Percentiles rank a stretch among this genome's conserved stretches.
Evolutionary conservation across 208 protist genomes (phyloP).

Genomic region (Vickermania ingenoplastis): DNA sequence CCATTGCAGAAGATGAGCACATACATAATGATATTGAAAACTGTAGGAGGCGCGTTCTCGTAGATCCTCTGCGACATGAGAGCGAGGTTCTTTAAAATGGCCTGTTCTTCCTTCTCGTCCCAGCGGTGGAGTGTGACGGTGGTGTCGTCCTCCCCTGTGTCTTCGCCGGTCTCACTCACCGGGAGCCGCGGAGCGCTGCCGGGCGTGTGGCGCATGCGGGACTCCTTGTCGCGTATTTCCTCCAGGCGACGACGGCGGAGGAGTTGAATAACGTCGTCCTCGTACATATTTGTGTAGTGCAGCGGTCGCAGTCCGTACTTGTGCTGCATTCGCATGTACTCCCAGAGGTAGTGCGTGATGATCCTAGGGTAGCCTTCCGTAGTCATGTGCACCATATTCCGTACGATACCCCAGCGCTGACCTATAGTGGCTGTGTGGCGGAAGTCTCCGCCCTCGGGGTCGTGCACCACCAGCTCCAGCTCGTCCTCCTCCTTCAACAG

Average conservation of each 20-base stretch:
- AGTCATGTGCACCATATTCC: constrained; percentile 89
- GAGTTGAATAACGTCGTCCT: constrained; percentile 55
- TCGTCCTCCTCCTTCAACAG: constrained; percentile 5
- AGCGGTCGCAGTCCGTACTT: constrained; percentile 64
- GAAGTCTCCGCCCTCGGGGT: constrained; percentile 83
- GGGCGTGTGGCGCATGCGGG: neutral
- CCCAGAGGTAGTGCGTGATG: constrained; percentile 84
- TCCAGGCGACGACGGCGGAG: constrained; percentile 36
- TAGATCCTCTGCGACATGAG: constrained; percentile 80
- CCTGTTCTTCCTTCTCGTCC: constrained; percentile 1
- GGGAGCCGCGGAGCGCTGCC: constrained; percentile 3
- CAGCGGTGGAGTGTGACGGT: constrained; percentile 8
- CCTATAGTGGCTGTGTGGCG: constrained; percentile 29
- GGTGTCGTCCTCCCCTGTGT: constrained; percentile 25
- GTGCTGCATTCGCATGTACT: constrained; percentile 63
- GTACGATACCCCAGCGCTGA: constrained; percentile 50
- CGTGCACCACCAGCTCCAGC: constrained; percentile 59
- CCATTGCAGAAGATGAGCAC: constrained; percentile 79
- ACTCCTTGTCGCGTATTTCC: constrained; percentile 23
- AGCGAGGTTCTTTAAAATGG: constrained; percentile 8
- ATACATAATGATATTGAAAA: constrained; percentile 63
- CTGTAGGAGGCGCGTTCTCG: constrained; percentile 73
- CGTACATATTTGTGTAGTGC: constrained; percentile 76
- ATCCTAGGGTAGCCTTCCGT: constrained; percentile 85
- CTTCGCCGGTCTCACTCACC: constrained; percentile 10